Evolutionary conservation across 352 stramenopile genomes (phyloP).

Genomic region (Plasmopara viticola): DNA sequence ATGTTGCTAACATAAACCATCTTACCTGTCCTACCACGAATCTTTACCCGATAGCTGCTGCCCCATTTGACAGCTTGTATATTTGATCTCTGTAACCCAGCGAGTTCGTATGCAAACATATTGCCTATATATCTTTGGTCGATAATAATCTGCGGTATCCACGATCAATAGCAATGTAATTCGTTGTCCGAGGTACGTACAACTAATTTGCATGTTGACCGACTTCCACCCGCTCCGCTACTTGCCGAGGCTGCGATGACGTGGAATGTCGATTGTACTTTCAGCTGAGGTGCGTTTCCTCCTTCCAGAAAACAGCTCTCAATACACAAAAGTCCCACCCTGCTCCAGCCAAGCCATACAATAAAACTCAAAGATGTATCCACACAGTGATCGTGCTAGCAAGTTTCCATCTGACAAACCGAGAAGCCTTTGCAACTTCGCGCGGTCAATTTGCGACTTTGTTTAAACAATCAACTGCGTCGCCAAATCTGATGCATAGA

Average conservation of each 20-base stretch:
- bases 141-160: neutral
- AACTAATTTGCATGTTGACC: slow-evolving; percentile 2
- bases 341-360: slow-evolving; percentile 22
- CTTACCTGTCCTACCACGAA: no score
- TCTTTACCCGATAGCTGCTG: no score
- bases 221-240: slow-evolving; percentile 21
- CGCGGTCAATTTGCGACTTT: neutral
- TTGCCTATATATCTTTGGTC: no score
- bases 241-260: slow-evolving; percentile 12
- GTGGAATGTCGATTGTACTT: neutral
- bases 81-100: no score
- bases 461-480: neutral
- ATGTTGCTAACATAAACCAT: no score
- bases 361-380: slow-evolving; percentile 34
- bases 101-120: no score
- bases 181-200: no score
- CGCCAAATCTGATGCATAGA: neutral
- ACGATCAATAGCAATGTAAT: neutral
- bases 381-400: no score
- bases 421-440: slow-evolving; percentile 17
- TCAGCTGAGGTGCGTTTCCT: neutral
- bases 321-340: slow-evolving; percentile 17
- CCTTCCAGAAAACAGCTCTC: slow-evolving; percentile 15
- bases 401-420: slow-evolving; percentile 17
- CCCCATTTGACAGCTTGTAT: no score